phyloP scores from a whole-genome alignment of 1,284 basidiomycete genomes.

The Porodaedalea pini region DNA sequence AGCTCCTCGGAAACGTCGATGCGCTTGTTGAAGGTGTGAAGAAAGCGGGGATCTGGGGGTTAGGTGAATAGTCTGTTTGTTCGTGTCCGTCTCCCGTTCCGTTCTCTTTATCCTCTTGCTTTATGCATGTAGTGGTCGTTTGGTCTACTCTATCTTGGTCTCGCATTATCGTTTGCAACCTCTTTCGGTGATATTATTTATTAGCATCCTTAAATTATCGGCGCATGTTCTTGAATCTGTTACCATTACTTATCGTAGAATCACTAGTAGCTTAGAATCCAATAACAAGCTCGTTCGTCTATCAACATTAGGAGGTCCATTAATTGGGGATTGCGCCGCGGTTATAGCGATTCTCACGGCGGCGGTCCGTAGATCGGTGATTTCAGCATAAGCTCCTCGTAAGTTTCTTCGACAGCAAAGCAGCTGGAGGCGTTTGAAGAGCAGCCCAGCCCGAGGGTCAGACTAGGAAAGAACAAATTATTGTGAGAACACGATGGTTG shows the following conservation, averaged over 20 bases:
- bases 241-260: neutral
- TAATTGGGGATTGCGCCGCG: neutral
- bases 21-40: conserved; percentile 80
- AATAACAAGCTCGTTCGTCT: neutral
- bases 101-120: neutral
- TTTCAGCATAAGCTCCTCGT: too few species aligned
- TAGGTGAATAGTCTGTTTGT: conserved; percentile 26
- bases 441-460: too few species aligned
- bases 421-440: too few species aligned
- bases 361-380: neutral
- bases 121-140: neutral
- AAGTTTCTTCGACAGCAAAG: too few species aligned
- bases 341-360: neutral
- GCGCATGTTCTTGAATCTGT: neutral
- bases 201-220: neutral
- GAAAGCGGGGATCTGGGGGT: conserved; percentile 80
- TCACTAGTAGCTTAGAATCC: neutral
- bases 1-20: conserved; percentile 85
- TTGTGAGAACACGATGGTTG: too few species aligned
- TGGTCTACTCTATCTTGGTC: neutral
- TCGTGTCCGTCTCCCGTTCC: neutral
- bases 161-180: neutral
- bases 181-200: neutral
- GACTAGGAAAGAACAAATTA: too few species aligned
- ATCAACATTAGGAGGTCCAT: too few species aligned